Conservation (phyloP, 2,329 filamentous ascomycete genomes). For the Neophaeococcomyces aloes region DNA sequence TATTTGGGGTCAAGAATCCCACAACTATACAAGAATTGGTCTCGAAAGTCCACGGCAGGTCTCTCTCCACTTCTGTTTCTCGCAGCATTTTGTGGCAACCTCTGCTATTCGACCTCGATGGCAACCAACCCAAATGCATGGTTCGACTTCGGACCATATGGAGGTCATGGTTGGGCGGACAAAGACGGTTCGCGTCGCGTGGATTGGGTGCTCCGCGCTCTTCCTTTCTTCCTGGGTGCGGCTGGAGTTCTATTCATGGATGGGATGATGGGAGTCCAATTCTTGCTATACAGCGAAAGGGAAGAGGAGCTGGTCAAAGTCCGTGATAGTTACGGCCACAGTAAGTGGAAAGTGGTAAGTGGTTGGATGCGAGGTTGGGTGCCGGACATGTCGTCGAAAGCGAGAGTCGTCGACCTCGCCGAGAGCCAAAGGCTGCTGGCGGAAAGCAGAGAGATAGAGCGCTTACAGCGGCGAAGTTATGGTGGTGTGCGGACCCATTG, state of each 20-base stretch:
- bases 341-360: slow-evolving; percentile 46
- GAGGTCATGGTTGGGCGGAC: slow-evolving; percentile 51
- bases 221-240: slow-evolving; percentile 57
- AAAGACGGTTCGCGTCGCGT: slow-evolving; percentile 42
- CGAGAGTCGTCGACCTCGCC: slow-evolving; percentile 23
- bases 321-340: slow-evolving; percentile 34
- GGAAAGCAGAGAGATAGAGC: slow-evolving; percentile 14
- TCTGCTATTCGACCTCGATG: slow-evolving; percentile 55
- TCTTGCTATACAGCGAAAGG: slow-evolving; percentile 47
- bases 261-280: slow-evolving; percentile 52
- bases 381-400: slow-evolving; percentile 38
- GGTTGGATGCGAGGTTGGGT: slow-evolving; percentile 60
- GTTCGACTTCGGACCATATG: slow-evolving; percentile 46
- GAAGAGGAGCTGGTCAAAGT: slow-evolving; percentile 38
- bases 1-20: slow-evolving; percentile 52
- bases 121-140: slow-evolving; percentile 55
- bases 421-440: slow-evolving; percentile 20
- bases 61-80: slow-evolving; percentile 53
- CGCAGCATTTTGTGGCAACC: slow-evolving; percentile 57
- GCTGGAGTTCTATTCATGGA: slow-evolving; percentile 54
- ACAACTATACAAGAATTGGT: slow-evolving; percentile 56
- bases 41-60: slow-evolving; percentile 52
- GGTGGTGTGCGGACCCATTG: slow-evolving; percentile 2
- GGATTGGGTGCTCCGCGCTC: slow-evolving; percentile 48
- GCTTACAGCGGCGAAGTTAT: slow-evolving; percentile 3